Evolutionary conservation across 108 stramenopile genomes (phyloP), one percentile per base, ranked within the genome.

Genomic region (Nitzschia putrida): DNA sequence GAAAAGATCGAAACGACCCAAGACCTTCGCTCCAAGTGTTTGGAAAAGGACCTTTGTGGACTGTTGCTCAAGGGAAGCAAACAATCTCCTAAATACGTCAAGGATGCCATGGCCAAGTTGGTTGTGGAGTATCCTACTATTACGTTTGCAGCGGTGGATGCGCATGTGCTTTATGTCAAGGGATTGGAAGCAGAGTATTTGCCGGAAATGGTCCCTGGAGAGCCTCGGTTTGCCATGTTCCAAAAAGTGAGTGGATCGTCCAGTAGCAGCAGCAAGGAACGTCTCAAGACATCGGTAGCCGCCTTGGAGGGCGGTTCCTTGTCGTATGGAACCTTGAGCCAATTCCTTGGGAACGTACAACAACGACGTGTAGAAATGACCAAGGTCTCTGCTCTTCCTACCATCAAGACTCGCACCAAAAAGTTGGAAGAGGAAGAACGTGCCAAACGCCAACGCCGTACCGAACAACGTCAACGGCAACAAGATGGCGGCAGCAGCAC

Each of bases 1-100:
- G 89, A 86, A 37, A 93, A 93, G 73, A 90, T 93, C 65, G 92
- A 93, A 74, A 93, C 86, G 39, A 87, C 92, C 7, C 86, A 89
- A 66, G 92, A 90, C 72, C 66, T 93, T 68, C 77, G 86, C 69
- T 65, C 83, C 50, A 93, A 93, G 74, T 93, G 92, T 77, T 57
- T 93, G 21, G 85, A 90, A 53, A 88, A 90, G 74, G 83, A 86
- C 53, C 58, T 84, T 34, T 93, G 92, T 66, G 92, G 66, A 2
- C 71, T 93, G 64, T 65, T 93, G 52, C 78, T 93, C 39, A 93
- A 93, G 64, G 92, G 92, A 24, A 72, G 75, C 57, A 87, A 87
- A 66, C 73, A 76, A 43, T 83, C 87, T 4, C 88, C 88, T 16
- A 70, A 71, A 7, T 87, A 85, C 56, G 76, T 88, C 24, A 93